Evolutionary conservation across 2,329 filamentous ascomycete genomes (phyloP).

Genomic region (Rutstroemia sp.): DNA sequence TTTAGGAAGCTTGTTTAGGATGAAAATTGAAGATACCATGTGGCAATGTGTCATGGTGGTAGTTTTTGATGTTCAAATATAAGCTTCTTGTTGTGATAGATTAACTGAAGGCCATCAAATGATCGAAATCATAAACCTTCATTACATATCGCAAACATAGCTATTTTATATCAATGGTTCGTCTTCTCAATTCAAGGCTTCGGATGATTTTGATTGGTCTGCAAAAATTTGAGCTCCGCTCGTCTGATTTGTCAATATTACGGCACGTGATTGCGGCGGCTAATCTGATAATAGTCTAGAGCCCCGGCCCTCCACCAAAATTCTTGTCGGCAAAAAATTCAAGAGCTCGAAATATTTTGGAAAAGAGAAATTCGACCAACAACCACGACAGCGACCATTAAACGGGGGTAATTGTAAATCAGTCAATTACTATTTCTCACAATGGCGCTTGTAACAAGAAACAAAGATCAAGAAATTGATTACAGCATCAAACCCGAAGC

Average conservation of each 20-base stretch:
- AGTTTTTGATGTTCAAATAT: too few relatives aligned
- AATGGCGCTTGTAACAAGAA: constrained; percentile 41
- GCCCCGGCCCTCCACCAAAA: constrained; percentile 7
- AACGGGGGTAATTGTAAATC: constrained; percentile 6
- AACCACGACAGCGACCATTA: constrained; percentile 1
- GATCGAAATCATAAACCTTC: too few relatives aligned
- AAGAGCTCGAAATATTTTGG: constrained; percentile 11
- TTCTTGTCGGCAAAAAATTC: constrained; percentile 10
- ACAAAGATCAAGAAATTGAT: constrained; percentile 50
- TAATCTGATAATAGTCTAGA: constrained; percentile 1
- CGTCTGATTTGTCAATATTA: background rate
- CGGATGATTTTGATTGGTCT: background rate
- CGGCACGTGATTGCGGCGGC: background rate
- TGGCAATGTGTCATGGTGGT: constrained; percentile 2
- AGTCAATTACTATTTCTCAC: constrained; percentile 17
- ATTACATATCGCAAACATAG: too few relatives aligned
- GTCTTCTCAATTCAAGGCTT: too few relatives aligned
- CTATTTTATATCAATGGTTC: too few relatives aligned
- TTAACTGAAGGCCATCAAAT: too few relatives aligned
- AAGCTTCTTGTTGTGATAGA: too few relatives aligned
- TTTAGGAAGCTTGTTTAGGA: constrained; percentile 11
- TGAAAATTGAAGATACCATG: constrained; percentile 12
- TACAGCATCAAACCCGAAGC: constrained; percentile 91
- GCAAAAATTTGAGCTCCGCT: background rate
- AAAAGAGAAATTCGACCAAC: constrained; percentile 2